Evolutionary conservation across 495 filamentous ascomycete genomes (phyloP).

Genomic region (Pseudotulostoma volvatum): DNA sequence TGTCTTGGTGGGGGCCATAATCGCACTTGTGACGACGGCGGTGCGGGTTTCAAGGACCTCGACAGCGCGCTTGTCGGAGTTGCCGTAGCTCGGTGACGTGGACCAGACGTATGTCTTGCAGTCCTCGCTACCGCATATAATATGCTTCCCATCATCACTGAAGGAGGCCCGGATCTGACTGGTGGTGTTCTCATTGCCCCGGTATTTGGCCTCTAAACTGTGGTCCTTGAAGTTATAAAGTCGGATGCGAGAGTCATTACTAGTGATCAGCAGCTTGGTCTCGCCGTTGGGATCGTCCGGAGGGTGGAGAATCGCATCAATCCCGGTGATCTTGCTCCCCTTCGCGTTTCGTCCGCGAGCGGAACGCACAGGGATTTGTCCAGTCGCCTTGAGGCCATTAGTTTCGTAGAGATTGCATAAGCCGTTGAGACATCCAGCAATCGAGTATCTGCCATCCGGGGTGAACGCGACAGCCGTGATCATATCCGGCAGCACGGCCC

Average conservation of each 20-base stretch:
- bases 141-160: slow-evolving; percentile 70
- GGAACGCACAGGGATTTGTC: slow-evolving; percentile 78
- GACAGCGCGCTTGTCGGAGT: slow-evolving; percentile 59
- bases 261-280: slow-evolving; percentile 76
- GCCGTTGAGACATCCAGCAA: slow-evolving; percentile 77
- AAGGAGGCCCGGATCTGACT: slow-evolving; percentile 85
- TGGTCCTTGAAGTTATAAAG: slow-evolving; percentile 80
- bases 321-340: slow-evolving; percentile 93
- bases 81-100: slow-evolving; percentile 41
- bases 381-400: slow-evolving; percentile 68
- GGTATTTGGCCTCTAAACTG: slow-evolving; percentile 72
- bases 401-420: slow-evolving; percentile 89
- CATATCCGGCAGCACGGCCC: slow-evolving; percentile 66
- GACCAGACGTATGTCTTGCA: slow-evolving; percentile 81
- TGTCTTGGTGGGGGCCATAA: slow-evolving; percentile 68
- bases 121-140: slow-evolving; percentile 92
- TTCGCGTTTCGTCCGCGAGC: slow-evolving; percentile 85
- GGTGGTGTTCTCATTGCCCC: slow-evolving; percentile 81
- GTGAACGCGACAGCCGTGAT: slow-evolving; percentile 90
- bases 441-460: slow-evolving; percentile 77
- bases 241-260: slow-evolving; percentile 88
- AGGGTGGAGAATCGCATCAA: slow-evolving; percentile 57
- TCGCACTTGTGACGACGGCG: slow-evolving; percentile 69
- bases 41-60: slow-evolving; percentile 86
- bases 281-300: slow-evolving; percentile 48